Evolutionary conservation across 2,329 filamentous ascomycete species (phyloP), one percentile per base, ranked within the genome.

Genomic region (Botryosphaeria agaves): DNA sequence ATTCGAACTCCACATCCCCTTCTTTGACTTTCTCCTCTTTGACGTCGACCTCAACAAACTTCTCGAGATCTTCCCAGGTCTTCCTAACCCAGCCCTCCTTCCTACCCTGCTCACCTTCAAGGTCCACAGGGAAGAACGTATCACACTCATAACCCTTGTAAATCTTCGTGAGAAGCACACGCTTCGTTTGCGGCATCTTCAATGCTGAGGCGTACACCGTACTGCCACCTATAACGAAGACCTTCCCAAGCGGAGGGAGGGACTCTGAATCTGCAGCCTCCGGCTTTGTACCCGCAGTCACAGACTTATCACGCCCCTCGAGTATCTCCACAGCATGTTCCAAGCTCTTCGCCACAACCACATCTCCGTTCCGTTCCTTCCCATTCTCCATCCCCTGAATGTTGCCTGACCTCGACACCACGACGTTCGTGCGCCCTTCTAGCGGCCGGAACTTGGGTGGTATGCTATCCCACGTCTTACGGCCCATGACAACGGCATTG

Each of bases 381-480:
- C 32, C 35, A 2, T 35, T 28, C 28, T 37, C 33, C 11, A 46
- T 28, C 14, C 32, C 28, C 35, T 30, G 27, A 34, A 41, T 14
- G 25, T 14, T 11, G 4, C 21, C 25, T 20, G 41, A 41, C 25
- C 76, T 63, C 36, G 73, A 79, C 41, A 98, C 62, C 39, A 95
- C 70, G 24, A 94, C 70, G 52, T 93, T 95, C 30, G 84, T 61
- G 7, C 89, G 65, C 37, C 73, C 77, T 36, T 72, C 75, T 19
- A 98, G 64, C 12, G 89, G 89, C 2, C 84, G 68, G 49, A 89
- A 84, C 30, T 64, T 67, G 5, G 62, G 48, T 2, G 89, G 87
- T 36, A 98, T 87, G 39, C 75, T 83, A 31, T 92, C 83, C 76
- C 87, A 98, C 0, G 89, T 98, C 56, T 91, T 94, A 47, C 89